Base-by-base conservation (phyloP, 805 yeast species). In the Teunomyces aglyptinius region DNA sequence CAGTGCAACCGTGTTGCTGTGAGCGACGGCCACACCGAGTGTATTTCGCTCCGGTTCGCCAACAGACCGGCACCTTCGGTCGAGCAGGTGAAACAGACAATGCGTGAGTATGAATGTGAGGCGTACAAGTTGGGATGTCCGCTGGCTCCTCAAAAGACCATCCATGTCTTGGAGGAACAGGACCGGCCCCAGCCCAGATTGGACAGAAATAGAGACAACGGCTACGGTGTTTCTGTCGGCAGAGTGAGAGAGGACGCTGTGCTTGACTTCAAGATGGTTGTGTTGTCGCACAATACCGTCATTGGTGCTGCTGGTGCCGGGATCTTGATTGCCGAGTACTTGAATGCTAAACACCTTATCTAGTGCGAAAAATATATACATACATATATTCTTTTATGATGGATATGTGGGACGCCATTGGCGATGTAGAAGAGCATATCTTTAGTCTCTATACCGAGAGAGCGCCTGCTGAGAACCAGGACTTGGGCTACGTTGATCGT, bases 231-330 rank as follows among this genome's bases (percentile, higher is more conserved):
- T 44, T 80, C 95, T 39, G 97, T 94, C 43, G 98, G 99, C 43
- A 81, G 99, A 70, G 73, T 94, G 49, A 85, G 99, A 75, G 87
- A 82, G 57, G 99, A 94, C 65, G 90, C 96, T 6, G 89, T 94
- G 10, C 77, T 94, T 57, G 99, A 94, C 68, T 82, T 80, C 75
- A 94, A 94, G 74, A 92, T 94, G 91, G 97, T 94, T 46, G 94
- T 90, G n/a, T 75, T 94, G 55, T 91, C 97, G 22, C 99, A 94
- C 70, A 94, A 94, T 78, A 94, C 99, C 46, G 80, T 94, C 59
- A 89, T 94, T 56, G 99, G 99, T 63, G 99, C 99, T 61, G 99
- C 99, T 20, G 99, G 99, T 65, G 86, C 97, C 6, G 99, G 99
- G 68, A 78, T 94, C 50, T 81, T 94, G 68, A 94, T 94, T 65